Conservation (phyloP, 441 rosid genomes). For the Raphanus hybrid region DNA sequence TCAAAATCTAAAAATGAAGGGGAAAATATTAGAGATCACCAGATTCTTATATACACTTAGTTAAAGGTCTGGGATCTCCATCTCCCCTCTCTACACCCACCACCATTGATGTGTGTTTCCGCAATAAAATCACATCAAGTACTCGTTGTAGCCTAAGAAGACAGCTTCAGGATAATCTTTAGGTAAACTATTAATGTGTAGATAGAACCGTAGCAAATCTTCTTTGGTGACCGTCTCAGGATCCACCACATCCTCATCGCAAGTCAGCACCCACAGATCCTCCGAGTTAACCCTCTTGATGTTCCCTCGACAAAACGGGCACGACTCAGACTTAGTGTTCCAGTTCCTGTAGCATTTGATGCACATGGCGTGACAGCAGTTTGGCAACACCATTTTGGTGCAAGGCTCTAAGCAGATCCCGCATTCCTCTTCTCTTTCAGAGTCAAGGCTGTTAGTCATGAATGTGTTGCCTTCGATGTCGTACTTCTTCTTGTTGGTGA, state of each 20-base stretch:
- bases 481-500: slow-evolving; percentile 44
- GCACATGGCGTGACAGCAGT: slow-evolving; percentile 97
- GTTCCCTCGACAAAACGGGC: slow-evolving; percentile 94
- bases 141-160: slow-evolving; percentile 86
- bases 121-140: slow-evolving; percentile 59
- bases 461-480: slow-evolving; percentile 53
- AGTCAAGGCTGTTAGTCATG: slow-evolving; percentile 52
- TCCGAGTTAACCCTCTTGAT: slow-evolving; percentile 92
- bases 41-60: slow-evolving; percentile 65
- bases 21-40: slow-evolving; percentile 37
- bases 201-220: slow-evolving; percentile 78
- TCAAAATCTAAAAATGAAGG: slow-evolving; percentile 40
- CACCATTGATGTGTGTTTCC: slow-evolving; percentile 1
- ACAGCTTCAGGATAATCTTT: slow-evolving; percentile 82
- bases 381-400: slow-evolving; percentile 89
- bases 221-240: slow-evolving; percentile 64
- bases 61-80: slow-evolving; percentile 52
- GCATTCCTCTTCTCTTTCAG: slow-evolving; percentile 92
- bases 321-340: slow-evolving; percentile 91
- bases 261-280: slow-evolving; percentile 95
- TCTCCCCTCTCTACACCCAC: slow-evolving; percentile 47
- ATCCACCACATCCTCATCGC: slow-evolving; percentile 84
- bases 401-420: slow-evolving; percentile 98
- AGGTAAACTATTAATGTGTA: slow-evolving; percentile 78
- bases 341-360: slow-evolving; percentile 95